phyloP scores from a whole-genome alignment of 2,329 filamentous ascomycete species.

The Talaromyces atroroseus region DNA sequence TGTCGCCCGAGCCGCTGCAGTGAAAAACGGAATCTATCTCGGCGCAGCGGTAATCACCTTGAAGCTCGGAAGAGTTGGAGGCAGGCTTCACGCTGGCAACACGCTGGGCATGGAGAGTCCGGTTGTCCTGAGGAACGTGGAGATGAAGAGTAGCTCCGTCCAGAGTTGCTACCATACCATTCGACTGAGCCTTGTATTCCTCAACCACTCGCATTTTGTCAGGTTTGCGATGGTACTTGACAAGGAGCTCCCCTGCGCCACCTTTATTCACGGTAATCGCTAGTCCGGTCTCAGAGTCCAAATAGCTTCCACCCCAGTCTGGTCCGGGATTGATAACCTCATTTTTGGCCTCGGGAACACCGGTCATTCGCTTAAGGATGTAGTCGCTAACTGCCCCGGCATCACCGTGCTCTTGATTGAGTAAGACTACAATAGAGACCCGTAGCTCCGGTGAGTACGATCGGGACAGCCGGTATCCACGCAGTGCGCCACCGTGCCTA shows the following conservation, averaged over 20 bases:
- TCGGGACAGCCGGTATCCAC: neutral
- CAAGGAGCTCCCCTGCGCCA: slow-evolving; percentile 22
- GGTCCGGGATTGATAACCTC: slow-evolving; percentile 14
- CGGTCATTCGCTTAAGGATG: slow-evolving; percentile 28
- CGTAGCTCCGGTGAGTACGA: slow-evolving; percentile 16
- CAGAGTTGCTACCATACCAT: neutral
- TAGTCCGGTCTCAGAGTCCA: slow-evolving; percentile 34
- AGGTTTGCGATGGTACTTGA: slow-evolving; percentile 25
- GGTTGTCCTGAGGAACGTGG: neutral
- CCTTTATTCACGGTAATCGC: slow-evolving; percentile 26
- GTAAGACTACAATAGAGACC: slow-evolving; percentile 37
- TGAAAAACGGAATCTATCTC: neutral
- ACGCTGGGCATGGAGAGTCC: neutral
- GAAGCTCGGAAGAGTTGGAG: neutral
- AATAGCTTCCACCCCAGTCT: slow-evolving; percentile 33
- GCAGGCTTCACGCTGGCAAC: neutral
- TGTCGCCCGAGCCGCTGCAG: neutral
- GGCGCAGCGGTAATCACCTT: neutral
- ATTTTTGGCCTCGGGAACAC: slow-evolving; percentile 14
- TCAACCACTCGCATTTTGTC: slow-evolving; percentile 13
- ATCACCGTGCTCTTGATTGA: slow-evolving; percentile 35
- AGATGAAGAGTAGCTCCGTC: neutral
- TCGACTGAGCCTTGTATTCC: neutral
- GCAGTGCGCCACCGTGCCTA: slow-evolving; percentile 35
- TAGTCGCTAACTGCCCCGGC: slow-evolving; percentile 23